Evolutionary conservation across 805 yeast species (phyloP).

Genomic region (Candida corydali): DNA sequence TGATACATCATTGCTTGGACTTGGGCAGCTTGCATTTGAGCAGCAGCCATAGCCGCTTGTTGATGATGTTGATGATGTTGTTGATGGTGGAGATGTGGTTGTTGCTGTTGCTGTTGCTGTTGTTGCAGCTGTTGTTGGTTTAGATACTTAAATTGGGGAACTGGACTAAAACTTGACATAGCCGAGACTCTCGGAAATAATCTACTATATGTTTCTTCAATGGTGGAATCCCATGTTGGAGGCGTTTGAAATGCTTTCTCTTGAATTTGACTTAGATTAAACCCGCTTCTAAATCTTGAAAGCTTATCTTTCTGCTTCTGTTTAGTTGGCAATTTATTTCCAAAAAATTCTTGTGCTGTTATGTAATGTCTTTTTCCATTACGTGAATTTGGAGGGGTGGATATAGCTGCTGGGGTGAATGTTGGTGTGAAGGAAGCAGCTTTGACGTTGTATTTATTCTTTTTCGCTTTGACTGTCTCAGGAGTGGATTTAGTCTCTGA

Average conservation of each 20-base stretch:
- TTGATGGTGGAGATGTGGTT: constrained; percentile 25
- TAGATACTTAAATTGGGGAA: constrained; percentile 19
- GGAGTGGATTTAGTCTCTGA: no score
- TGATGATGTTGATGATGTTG: constrained; percentile 10
- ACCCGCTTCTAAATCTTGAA: constrained; percentile 38
- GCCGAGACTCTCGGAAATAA: constrained; percentile 40
- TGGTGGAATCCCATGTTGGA: constrained; percentile 69
- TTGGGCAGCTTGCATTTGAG: constrained; percentile 23
- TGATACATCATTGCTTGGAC: constrained; percentile 37
- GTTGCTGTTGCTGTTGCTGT: constrained; percentile 14
- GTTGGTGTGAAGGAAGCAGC: constrained; percentile 64
- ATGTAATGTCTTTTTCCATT: constrained; percentile 33
- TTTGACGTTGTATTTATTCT: constrained; percentile 64
- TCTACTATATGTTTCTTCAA: constrained; percentile 52
- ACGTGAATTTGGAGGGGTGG: constrained; percentile 28
- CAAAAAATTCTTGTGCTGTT: constrained; percentile 40
- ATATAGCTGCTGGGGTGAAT: constrained; percentile 23
- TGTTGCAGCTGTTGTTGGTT: constrained; percentile 18
- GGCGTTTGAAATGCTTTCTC: constrained; percentile 69
- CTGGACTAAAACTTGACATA: constrained; percentile 7
- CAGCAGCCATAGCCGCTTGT: constrained; percentile 16
- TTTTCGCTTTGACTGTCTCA: no score
- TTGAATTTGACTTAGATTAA: constrained; percentile 48
- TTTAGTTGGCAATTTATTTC: constrained; percentile 35
- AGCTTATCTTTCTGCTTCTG: constrained; percentile 30